Evolutionary conservation across 1,284 basidiomycete genomes (phyloP).

Genomic region (Naganishia albida): DNA sequence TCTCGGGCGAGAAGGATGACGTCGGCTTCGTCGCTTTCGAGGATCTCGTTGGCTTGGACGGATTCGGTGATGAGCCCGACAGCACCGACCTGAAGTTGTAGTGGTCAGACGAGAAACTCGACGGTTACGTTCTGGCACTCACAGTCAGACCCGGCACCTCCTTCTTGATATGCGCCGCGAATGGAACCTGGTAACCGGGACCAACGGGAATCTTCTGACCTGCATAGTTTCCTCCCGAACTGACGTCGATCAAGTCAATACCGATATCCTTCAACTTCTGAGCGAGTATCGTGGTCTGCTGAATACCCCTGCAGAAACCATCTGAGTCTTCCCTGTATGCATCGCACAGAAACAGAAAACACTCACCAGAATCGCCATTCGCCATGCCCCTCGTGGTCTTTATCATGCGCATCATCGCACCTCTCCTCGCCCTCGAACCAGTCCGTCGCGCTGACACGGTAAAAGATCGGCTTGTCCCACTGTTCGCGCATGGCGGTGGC

Average conservation of each 20-base stretch:
- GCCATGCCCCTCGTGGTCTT: conserved; percentile 43
- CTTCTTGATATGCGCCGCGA: conserved; percentile 69
- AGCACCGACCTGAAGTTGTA: conserved; percentile 57
- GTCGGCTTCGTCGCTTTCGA: conserved; percentile 68
- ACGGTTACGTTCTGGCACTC: not conserved
- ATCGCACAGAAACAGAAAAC: not conserved
- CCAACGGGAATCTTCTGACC: conserved; percentile 61
- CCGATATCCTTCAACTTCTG: conserved; percentile 64
- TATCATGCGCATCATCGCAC: conserved; percentile 59
- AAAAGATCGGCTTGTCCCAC: conserved; percentile 73
- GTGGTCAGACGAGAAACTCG: not conserved
- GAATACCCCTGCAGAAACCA: conserved; percentile 64
- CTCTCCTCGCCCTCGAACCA: conserved; percentile 66
- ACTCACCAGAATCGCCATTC: conserved; percentile 52
- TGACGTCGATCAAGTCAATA: conserved; percentile 71
- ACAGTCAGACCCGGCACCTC: conserved; percentile 59
- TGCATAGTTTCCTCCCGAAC: conserved; percentile 67
- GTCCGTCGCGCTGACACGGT: conserved; percentile 71
- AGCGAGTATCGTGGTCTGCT: conserved; percentile 67
- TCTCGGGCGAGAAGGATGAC: conserved; percentile 69
- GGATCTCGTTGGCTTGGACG: conserved; percentile 65
- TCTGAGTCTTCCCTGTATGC: not conserved
- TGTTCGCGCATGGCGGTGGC: conserved; percentile 60
- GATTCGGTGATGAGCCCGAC: conserved; percentile 75
- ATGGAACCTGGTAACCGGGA: conserved; percentile 73